A percentile compares a stretch with the other conserved stretches of the same genome.
These are phyloP conservation scores for Lasiosphaeriaceae sp. DNA, from an alignment of 495 filamentous ascomycete species.

Conservation along the genomic window DNA sequence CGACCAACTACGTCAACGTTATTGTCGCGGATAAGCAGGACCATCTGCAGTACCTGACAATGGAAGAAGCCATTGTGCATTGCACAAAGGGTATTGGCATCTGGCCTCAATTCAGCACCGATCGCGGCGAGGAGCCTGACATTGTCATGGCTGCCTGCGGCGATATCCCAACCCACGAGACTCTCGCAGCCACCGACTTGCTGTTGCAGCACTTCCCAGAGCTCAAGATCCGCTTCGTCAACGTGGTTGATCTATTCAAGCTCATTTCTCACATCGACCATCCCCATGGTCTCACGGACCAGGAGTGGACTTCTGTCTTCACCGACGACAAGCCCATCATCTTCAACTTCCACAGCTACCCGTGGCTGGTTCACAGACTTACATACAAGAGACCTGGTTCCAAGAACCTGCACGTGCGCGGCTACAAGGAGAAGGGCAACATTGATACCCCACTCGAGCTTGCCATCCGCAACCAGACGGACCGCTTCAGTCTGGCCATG, in stretches of 20 bases:
- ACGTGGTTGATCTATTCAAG: conserved; percentile 72
- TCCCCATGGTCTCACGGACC: conserved; percentile 61
- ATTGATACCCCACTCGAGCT: conserved; percentile 73
- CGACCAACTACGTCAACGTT: conserved; percentile 71
- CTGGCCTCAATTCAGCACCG: conserved; percentile 49
- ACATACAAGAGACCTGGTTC: conserved; percentile 65
- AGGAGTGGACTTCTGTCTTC: conserved; percentile 61
- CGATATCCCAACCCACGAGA: conserved; percentile 66
- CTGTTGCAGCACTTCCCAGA: conserved; percentile 60
- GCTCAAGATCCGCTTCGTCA: conserved; percentile 69
- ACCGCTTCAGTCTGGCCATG: conserved; percentile 67
- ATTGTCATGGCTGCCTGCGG: conserved; percentile 68
- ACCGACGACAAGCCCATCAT: conserved; percentile 64
- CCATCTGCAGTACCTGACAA: conserved; percentile 65
- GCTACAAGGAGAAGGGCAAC: conserved; percentile 74
- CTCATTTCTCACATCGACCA: conserved; percentile 61
- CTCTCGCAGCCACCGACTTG: conserved; percentile 63
- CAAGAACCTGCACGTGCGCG: conserved; percentile 65
- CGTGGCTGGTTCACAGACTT: conserved; percentile 69
- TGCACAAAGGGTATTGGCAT: conserved; percentile 64
- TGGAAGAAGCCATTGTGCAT: conserved; percentile 64
- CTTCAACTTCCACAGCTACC: conserved; percentile 79
- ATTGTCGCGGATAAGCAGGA: conserved; percentile 73
- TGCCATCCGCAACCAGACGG: conserved; percentile 66
- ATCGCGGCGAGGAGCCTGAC: conserved; percentile 60